Evolutionary conservation across 1,284 basidiomycete species (phyloP), one percentile per base, ranked within the genome.

Genomic region (Mrakiaceae sp.): DNA sequence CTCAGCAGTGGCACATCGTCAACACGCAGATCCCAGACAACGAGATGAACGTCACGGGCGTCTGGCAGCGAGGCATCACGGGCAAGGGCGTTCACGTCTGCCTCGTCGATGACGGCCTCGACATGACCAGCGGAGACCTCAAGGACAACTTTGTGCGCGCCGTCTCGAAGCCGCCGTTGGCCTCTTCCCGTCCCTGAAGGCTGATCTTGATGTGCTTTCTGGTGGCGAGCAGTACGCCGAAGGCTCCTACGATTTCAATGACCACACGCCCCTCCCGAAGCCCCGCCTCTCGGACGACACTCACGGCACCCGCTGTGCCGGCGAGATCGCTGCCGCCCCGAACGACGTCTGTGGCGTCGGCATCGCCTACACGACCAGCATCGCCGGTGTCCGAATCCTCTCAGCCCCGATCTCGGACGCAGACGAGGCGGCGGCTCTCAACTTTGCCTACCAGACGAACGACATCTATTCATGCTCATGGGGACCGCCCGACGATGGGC

Each of bases 291-390:
- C 81, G 40, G 94, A 98, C 70, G 96, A 99, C 72, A 90, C 91
- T 74, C 96, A 99, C 74, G 96, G 96, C 14, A 99, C 96, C 0
- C 87, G 96, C 3, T 99, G 96, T 74, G 95, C 95, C 1, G 96
- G 96, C 46, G 96, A 99, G 76, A 87, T 99, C 63, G 93, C 90
- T n/a, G 96, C 96, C 0, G 84, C 83, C n/a, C 92, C 89, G 75
- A 98, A 98, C 78, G 86, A 90, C 67, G 88, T 88, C 0, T 99
- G 96, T 73, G 96, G 96, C 44, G 81, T 98, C 5, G 96, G 96
- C 27, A 89, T 99, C 60, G 92, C 96, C 1, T 93, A 96, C 74
- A 80, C 87, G 6, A 87, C 94, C 57, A 88, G 90, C 71, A 86
- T 98, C 62, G 89, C 96, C 12, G 96, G 93, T 27, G 82, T 98